A percentile compares a stretch with the other conserved stretches of the same genome.
Conservation (phyloP, 305 asterid species). For the Fraxinus nigra region DNA sequence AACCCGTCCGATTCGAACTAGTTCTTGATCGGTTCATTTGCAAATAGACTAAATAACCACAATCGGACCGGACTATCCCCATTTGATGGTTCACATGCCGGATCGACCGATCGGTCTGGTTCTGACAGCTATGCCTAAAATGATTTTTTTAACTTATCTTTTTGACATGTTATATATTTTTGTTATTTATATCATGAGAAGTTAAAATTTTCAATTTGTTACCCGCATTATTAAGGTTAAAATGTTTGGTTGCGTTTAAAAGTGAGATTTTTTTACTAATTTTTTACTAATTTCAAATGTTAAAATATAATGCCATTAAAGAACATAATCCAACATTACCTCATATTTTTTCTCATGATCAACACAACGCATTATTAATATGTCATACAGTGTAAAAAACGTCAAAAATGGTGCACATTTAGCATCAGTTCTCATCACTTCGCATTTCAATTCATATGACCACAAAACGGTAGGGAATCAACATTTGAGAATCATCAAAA, state of each 20-base stretch:
- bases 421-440: background rate
- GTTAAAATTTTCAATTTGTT: no score
- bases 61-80: background rate
- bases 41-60: background rate
- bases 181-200: background rate
- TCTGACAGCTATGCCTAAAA: no score
- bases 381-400: background rate
- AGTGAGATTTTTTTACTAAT: background rate
- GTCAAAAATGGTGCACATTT: background rate
- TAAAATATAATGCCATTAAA: background rate
- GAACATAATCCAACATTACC: background rate
- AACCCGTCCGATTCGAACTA: no score
- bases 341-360: background rate
- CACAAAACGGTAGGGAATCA: background rate
- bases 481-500: background rate
- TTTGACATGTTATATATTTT: background rate
- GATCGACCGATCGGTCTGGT: no score
- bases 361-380: background rate
- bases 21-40: background rate
- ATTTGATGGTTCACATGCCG: no score
- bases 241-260: background rate
- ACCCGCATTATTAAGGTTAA: background rate
- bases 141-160: background rate
- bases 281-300: background rate
- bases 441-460: background rate